Evolutionary conservation across 2,329 filamentous ascomycete species (phyloP), one percentile per base, ranked within the genome.

Genomic region (Thelonectria discophora): DNA sequence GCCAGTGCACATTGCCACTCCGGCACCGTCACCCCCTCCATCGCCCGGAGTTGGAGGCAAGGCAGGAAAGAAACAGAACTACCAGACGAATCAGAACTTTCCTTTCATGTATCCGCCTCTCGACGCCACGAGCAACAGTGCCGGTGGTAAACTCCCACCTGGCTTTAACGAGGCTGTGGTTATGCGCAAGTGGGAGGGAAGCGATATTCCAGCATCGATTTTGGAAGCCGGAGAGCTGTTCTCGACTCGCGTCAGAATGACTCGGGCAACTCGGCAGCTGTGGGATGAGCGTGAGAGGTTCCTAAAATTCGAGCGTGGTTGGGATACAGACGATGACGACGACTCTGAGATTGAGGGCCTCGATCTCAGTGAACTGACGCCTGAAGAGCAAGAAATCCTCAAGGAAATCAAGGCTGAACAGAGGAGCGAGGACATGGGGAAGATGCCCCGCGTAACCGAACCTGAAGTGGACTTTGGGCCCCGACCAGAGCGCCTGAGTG

Each of bases 71-170:
- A 99, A 99, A 75, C 95, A 99, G 73, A 99, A 98, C 69, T 99
- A 99, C 72, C 95, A 99, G 76, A 99, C 95, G 0, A 99, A 99
- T 73, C 95, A 99, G 71, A 95, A 97, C 74, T 98, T 99, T 67
- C 95, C 95, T 0, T 98, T 99, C 73, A 88, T 99, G 80, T 99
- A 99, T 69, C 95, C 95, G 2, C 95, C 95, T 1, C 81, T 97
- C 17, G 94, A 97, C 76, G 90, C 89, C 64, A 90, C 88, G 21
- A 97, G 93, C 77, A 97, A 97, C 73, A 91, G 90, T 69, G 89
- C 94, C 39, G 94, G 95, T 52, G 94, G 94, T 1, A 97, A 97
- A 74, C 94, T 94, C 12, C 86, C 85, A 18, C 91, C 93, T 6
- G 91, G 91, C 43, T 78, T 94, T 46, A 92, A 97, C 74, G 91